These are phyloP conservation scores for Tetrahymena malaccensis DNA, from an alignment of 73 alveolate genomes.

Conservation along the genomic window DNA sequence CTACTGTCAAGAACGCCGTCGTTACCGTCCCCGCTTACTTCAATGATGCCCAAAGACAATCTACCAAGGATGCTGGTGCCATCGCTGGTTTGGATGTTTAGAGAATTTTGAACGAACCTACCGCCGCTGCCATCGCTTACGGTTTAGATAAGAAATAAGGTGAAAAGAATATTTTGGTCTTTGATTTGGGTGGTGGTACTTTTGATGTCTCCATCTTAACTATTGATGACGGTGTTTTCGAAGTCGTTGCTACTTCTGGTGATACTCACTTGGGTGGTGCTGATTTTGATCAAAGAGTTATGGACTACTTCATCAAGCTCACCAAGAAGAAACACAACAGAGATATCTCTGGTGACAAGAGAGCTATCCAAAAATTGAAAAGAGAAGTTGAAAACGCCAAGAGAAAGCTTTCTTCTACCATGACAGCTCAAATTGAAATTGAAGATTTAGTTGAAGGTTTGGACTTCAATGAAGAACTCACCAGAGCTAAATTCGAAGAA, in stretches of 20 bases:
- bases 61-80: conserved; percentile 95
- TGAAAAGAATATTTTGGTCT: conserved; percentile 73
- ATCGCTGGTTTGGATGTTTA: conserved; percentile 71
- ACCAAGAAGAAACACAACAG: conserved; percentile 83
- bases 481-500: conserved; percentile 98
- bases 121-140: conserved; percentile 92
- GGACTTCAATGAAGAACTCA: conserved; percentile 93
- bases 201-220: conserved; percentile 88
- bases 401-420: conserved; percentile 93
- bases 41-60: conserved; percentile 87
- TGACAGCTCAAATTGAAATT: conserved; percentile 82
- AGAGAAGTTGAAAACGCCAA: conserved; percentile 97
- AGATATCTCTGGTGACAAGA: conserved; percentile 81
- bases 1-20: conserved; percentile 76
- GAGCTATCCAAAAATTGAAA: conserved; percentile 92
- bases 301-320: conserved; percentile 91
- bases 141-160: conserved; percentile 64
- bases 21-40: conserved; percentile 86
- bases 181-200: conserved; percentile 88
- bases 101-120: conserved; percentile 84
- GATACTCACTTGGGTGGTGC: conserved; percentile 99
- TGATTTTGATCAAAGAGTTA: conserved; percentile 95
- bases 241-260: conserved; percentile 95
- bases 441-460: conserved; percentile 95
- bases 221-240: conserved; percentile 96